These are phyloP conservation scores for Fusarium sp. DNA, from an alignment of 2,329 filamentous ascomycete genomes.

Conservation along the genomic window DNA sequence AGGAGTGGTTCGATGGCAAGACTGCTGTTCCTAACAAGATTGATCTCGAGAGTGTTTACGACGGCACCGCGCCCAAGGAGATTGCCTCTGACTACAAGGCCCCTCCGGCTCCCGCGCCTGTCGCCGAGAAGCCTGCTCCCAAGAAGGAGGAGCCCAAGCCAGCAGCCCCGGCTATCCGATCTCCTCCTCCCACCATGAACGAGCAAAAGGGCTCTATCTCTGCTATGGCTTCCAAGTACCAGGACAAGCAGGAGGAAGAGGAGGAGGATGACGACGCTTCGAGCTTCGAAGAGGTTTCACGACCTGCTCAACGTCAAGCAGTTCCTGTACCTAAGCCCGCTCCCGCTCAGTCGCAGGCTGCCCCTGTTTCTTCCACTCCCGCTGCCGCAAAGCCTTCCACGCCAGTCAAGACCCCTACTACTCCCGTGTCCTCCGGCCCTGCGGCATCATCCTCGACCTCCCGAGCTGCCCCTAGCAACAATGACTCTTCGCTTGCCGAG, in stretches of 20 bases:
- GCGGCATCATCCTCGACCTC: conserved; percentile 48
- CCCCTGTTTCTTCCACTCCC: conserved; percentile 37
- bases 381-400: conserved; percentile 52
- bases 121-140: conserved; percentile 55
- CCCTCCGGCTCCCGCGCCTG: conserved; percentile 59
- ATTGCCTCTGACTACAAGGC: conserved; percentile 78
- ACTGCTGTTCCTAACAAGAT: conserved; percentile 89
- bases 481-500: conserved; percentile 77
- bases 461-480: conserved; percentile 51
- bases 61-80: conserved; percentile 84
- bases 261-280: conserved; percentile 76
- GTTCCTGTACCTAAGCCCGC: conserved; percentile 58
- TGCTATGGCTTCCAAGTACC: conserved; percentile 86
- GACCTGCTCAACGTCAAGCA: conserved; percentile 74
- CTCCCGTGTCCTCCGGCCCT: conserved; percentile 49
- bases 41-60: conserved; percentile 91
- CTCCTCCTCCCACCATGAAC: conserved; percentile 76
- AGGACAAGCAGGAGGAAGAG: conserved; percentile 76
- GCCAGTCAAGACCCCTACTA: conserved; percentile 49
- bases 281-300: conserved; percentile 88
- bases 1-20: conserved; percentile 90
- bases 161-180: conserved; percentile 58
- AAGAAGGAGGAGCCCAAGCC: conserved; percentile 63
- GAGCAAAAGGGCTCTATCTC: conserved; percentile 91
- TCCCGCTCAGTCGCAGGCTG: conserved; percentile 47